A percentile compares a stretch with the other conserved stretches of the same genome.
These are phyloP conservation scores for Globisporangium cylindrosporum DNA, from an alignment of 352 stramenopile species.

Conservation along the genomic window DNA sequence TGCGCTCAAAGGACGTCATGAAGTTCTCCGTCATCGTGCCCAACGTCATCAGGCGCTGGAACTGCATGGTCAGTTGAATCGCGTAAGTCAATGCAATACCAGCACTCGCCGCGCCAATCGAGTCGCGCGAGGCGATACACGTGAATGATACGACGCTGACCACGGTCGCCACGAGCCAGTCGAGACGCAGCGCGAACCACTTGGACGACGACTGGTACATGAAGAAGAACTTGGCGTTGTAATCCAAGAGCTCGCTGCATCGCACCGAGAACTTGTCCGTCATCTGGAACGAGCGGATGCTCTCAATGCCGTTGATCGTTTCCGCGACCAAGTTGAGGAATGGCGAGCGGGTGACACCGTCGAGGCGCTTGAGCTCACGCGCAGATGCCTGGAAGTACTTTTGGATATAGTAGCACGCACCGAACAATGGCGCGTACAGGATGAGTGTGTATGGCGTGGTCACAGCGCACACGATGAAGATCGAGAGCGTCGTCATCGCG, in stretches of 20 bases:
- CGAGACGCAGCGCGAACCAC: constrained; percentile 38
- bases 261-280: constrained; percentile 2
- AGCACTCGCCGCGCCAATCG: constrained; percentile 33
- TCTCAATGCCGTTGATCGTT: constrained; percentile 88
- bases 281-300: constrained; percentile 66
- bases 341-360: constrained; percentile 79
- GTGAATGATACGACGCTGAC: constrained; percentile 14
- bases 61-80: constrained; percentile 75
- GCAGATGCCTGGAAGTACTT: constrained; percentile 66
- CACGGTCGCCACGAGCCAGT: constrained; percentile 24
- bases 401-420: constrained; percentile 40
- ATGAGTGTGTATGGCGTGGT: constrained; percentile 56
- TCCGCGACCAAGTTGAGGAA: constrained; percentile 90
- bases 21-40: constrained; percentile 88
- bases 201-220: constrained; percentile 20
- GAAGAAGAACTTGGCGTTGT: constrained; percentile 40
- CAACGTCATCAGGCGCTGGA: constrained; percentile 90
- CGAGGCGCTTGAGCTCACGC: constrained; percentile 90
- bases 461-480: constrained; percentile 42
- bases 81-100: constrained; percentile 90
- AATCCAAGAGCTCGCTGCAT: constrained; percentile 25
- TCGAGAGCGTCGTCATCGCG: constrained; percentile 21
- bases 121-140: constrained; percentile 21
- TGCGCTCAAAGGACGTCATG: constrained; percentile 88
- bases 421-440: constrained; percentile 45